Evolutionary conservation across 352 stramenopile genomes (phyloP).

Genomic region (Pythium sukuiense): DNA sequence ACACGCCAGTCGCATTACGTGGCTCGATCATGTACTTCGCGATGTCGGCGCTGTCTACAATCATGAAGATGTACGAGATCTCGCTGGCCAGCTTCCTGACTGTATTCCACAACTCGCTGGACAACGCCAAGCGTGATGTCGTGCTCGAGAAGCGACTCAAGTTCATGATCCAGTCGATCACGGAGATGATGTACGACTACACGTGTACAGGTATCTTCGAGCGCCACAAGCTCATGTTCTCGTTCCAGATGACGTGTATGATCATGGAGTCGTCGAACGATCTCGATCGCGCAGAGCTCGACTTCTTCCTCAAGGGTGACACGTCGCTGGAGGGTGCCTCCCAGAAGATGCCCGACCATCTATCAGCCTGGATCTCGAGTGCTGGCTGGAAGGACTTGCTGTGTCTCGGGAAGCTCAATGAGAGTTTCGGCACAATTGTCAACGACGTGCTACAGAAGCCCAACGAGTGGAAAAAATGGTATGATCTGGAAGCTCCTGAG

Average conservation of each 20-base stretch:
- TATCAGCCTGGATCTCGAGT: slow-evolving; percentile 81
- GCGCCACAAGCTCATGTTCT: slow-evolving; percentile 97
- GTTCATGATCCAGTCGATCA: slow-evolving; percentile 91
- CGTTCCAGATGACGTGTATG: slow-evolving; percentile 96
- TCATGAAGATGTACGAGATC: slow-evolving; percentile 97
- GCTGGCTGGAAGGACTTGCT: slow-evolving; percentile 93
- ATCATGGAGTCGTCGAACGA: slow-evolving; percentile 86
- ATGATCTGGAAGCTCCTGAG: slow-evolving; percentile 93
- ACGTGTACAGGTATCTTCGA: slow-evolving; percentile 97
- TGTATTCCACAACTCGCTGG: slow-evolving; percentile 90
- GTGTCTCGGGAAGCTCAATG: slow-evolving; percentile 69
- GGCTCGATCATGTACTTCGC: slow-evolving; percentile 96
- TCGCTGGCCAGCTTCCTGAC: slow-evolving; percentile 91
- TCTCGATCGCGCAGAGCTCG: slow-evolving; percentile 87
- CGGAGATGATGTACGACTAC: slow-evolving; percentile 95
- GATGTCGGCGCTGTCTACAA: slow-evolving; percentile 88
- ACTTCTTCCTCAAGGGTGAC: slow-evolving; percentile 96
- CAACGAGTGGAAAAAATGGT: slow-evolving; percentile 91
- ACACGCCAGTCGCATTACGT: slow-evolving; percentile 90
- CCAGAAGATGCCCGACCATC: slow-evolving; percentile 63
- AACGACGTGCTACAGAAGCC: slow-evolving; percentile 51
- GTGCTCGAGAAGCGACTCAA: slow-evolving; percentile 87
- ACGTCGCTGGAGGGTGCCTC: slow-evolving; percentile 87
- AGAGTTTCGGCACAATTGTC: slow-evolving; percentile 61
- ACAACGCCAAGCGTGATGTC: slow-evolving; percentile 90